Evolutionary conservation across 768 basidiomycete genomes (phyloP), one percentile per base, ranked within the genome.

Genomic region (Tulasnella calospora): DNA sequence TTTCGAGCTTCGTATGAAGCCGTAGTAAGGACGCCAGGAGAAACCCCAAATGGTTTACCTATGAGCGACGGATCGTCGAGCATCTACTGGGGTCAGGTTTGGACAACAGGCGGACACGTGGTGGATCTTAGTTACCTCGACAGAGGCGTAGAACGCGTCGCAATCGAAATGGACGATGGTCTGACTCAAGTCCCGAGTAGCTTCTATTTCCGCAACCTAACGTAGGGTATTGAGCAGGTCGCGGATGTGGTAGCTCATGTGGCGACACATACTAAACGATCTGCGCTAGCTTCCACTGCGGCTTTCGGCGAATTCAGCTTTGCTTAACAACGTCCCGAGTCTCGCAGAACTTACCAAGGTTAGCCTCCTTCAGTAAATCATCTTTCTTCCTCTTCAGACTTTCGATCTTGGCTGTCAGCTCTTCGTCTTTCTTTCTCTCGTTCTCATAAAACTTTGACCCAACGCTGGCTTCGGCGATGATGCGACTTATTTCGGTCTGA

Each of bases 371-470:
- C 77, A 89, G 79, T 3, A 86, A 85, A 67, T 91, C 89, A 80
- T 93, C 90, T 33, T 89, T 87, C 79, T 88, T 88, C 79, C 89
- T 89, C 76, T 94, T 84, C 46, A 95, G 89, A 82, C 86, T 89
- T 71, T 88, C 85, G 76, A 98, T 95, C 80, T 91, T 89, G 78
- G 90, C 88, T 0, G 92, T 94, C 70, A 98, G 85, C 73, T 94
- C 93, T 81, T 91, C 91, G 84, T 98, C 95, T 82, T 94, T 96
- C 82, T 89, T 89, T 83, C 94, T 95, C 86, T 98, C 95, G 81
- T 96, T 95, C 90, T 95, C 90, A 83, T 94, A 96, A 84, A 93
- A 98, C 84, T 95, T 95, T 36, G 95, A 96, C 4, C 96, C 96
- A 82, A 94, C 95, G 9, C 94, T 95, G 23, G 90, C 95, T 74